Evolutionary conservation across 805 yeast species (phyloP).

Genomic region (Saccharomycopsis javanensis): DNA sequence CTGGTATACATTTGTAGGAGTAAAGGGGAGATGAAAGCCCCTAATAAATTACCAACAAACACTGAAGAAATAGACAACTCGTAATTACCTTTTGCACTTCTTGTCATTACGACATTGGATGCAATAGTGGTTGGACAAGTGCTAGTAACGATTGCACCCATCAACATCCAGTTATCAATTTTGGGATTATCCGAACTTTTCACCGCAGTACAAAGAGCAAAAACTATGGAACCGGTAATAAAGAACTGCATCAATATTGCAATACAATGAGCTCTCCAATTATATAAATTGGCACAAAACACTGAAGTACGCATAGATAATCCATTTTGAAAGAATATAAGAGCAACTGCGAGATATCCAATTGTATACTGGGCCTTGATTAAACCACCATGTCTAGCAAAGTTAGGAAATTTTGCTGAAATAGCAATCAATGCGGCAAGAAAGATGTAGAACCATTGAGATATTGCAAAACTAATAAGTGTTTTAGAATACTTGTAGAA

Average conservation of each 20-base stretch:
- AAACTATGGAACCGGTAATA: constrained; percentile 60
- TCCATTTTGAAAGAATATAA: constrained; percentile 76
- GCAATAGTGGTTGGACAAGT: constrained; percentile 89
- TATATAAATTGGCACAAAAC: constrained; percentile 49
- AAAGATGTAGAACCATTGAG: constrained; percentile 69
- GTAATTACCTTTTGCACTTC: constrained; percentile 76
- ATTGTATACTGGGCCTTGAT: constrained; percentile 68
- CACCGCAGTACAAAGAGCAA: constrained; percentile 63
- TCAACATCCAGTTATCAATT: constrained; percentile 70
- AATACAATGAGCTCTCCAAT: constrained; percentile 79
- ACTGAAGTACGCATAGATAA: constrained; percentile 61
- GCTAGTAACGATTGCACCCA: constrained; percentile 74
- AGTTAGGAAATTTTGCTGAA: constrained; percentile 70
- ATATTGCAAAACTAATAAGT: constrained; percentile 2
- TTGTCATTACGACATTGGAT: constrained; percentile 88
- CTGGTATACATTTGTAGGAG: constrained; percentile 60
- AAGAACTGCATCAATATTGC: constrained; percentile 61
- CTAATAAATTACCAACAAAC: constrained; percentile 71
- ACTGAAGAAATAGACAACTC: constrained; percentile 74
- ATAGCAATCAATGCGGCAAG: constrained; percentile 66
- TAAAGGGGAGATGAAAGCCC: constrained; percentile 85
- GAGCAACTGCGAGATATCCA: constrained; percentile 79
- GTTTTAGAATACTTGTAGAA: not conserved
- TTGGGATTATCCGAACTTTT: constrained; percentile 42
- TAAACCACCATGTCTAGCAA: constrained; percentile 76